phyloP scores from a whole-genome alignment of 2,329 filamentous ascomycete genomes.

The Aspergillus sojae region DNA sequence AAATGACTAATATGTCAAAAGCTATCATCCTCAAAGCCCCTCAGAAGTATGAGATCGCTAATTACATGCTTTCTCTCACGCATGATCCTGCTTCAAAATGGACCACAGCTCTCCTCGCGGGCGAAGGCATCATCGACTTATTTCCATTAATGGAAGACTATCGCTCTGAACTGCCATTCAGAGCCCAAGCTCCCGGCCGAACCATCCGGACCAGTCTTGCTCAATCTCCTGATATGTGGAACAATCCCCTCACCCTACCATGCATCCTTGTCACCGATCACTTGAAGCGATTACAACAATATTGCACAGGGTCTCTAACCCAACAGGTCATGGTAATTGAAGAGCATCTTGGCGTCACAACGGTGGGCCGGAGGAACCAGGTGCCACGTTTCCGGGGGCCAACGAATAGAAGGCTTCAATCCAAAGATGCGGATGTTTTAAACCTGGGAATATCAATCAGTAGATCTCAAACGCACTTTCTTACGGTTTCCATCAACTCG shows the following conservation, averaged over 20 bases:
- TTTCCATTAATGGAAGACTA: neutral
- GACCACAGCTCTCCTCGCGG: neutral
- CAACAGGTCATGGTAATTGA: neutral
- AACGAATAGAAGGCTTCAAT: neutral
- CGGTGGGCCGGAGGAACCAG: neutral
- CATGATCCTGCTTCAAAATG: neutral
- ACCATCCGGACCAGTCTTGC: neutral
- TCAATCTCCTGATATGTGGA: neutral
- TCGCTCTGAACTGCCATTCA: neutral
- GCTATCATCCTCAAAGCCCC: conserved; percentile 10
- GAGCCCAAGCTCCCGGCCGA: neutral
- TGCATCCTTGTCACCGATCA: neutral
- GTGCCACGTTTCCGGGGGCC: neutral
- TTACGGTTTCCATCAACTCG: neutral
- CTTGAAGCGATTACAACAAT: neutral
- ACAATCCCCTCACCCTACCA: neutral
- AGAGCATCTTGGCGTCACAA: neutral
- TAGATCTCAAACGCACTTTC: neutral
- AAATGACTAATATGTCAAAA: neutral
- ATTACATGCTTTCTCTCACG: conserved; percentile 10
- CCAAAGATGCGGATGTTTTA: neutral
- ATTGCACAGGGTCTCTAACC: neutral
- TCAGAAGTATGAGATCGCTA: conserved; percentile 11
- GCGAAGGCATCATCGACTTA: neutral
- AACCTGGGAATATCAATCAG: neutral